Evolutionary conservation across 148 eudicot species (phyloP).

Genomic region (Bassia scoparia): DNA sequence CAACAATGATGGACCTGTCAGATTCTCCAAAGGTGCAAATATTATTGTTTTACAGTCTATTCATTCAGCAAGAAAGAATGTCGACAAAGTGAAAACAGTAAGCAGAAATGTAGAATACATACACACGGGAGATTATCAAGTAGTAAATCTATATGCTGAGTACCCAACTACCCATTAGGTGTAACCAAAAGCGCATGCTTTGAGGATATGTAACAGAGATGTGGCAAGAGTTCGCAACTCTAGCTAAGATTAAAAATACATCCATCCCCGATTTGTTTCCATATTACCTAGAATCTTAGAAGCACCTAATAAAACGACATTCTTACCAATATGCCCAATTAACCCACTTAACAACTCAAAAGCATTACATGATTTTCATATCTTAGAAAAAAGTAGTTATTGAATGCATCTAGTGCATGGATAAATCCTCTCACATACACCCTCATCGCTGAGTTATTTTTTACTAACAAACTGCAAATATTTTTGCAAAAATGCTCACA

Average conservation of each 20-base stretch:
- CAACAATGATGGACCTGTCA: neutral
- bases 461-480: neutral
- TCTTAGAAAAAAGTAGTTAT: neutral
- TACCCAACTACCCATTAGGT: no score
- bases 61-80: neutral
- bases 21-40: neutral
- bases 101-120: no score
- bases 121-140: neutral
- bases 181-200: neutral
- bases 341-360: neutral
- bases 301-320: neutral
- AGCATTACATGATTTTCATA: no score
- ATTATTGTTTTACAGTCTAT: neutral
- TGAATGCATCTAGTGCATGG: neutral
- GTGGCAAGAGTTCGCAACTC: neutral
- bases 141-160: neutral
- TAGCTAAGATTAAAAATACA: neutral
- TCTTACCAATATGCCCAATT: neutral
- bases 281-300: neutral
- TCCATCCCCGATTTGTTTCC: neutral
- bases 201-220: neutral
- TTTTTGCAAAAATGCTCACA: neutral
- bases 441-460: neutral
- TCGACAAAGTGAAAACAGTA: neutral
- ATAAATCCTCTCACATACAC: neutral